Evolutionary conservation across 2,329 filamentous ascomycete species (phyloP).

Genomic region (Colletotrichum brevisporum): DNA sequence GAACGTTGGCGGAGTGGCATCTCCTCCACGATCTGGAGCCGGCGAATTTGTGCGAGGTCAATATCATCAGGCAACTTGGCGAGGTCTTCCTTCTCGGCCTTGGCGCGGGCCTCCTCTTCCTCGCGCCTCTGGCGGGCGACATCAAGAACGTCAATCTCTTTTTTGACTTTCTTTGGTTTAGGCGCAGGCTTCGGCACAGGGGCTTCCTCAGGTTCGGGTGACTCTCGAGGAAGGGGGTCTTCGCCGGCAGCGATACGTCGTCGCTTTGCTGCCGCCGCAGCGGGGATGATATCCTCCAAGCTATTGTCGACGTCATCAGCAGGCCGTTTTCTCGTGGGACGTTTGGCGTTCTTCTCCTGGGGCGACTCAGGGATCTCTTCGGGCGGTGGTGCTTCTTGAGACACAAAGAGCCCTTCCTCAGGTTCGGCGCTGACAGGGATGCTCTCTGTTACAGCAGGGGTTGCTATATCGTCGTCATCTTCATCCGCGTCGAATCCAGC

Average conservation of each 20-base stretch:
- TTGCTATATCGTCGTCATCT: slow-evolving; percentile 56
- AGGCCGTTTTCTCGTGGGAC: slow-evolving; percentile 61
- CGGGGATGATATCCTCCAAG: slow-evolving; percentile 82
- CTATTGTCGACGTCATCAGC: slow-evolving; percentile 66
- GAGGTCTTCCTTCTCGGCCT: slow-evolving; percentile 67
- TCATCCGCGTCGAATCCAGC: slow-evolving; percentile 76
- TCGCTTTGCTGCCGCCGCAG: slow-evolving; percentile 83
- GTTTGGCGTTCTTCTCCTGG: slow-evolving; percentile 41
- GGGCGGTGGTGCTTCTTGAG: slow-evolving; percentile 56
- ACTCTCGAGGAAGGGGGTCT: slow-evolving; percentile 56
- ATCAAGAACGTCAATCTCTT: slow-evolving; percentile 78
- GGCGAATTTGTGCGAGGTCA: slow-evolving; percentile 80
- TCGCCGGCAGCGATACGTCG: slow-evolving; percentile 75
- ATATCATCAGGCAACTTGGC: slow-evolving; percentile 72
- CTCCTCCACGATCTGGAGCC: slow-evolving; percentile 82
- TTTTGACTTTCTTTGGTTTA: slow-evolving; percentile 65
- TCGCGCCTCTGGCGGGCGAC: slow-evolving; percentile 72
- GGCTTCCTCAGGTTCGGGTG: slow-evolving; percentile 46
- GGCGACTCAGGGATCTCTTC: slow-evolving; percentile 41
- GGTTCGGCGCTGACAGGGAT: slow-evolving; percentile 44
- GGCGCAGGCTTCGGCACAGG: slow-evolving; percentile 43
- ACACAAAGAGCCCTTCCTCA: slow-evolving; percentile 69
- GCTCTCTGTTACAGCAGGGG: slow-evolving; percentile 44
- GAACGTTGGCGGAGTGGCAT: slow-evolving; percentile 72
- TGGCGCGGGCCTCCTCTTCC: slow-evolving; percentile 75